A percentile compares a stretch with the other conserved stretches of the same genome.
Conservation (phyloP, 23 red algal species). For the Porphyridium purpureum region DNA sequence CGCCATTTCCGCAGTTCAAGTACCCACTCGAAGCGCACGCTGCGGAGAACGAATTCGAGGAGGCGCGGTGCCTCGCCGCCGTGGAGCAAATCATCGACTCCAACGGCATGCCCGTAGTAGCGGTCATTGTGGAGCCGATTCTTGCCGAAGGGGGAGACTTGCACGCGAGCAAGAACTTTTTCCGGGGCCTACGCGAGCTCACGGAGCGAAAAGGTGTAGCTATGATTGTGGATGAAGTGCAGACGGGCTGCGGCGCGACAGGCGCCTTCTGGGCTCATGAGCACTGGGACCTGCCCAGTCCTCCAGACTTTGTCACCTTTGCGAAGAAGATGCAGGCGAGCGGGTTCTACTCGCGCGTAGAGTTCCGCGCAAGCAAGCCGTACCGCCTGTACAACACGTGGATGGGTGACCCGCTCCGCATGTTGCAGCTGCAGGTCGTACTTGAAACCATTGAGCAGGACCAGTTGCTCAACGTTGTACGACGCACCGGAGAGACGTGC, state of each 20-base stretch:
- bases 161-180: slow-evolving; percentile 11
- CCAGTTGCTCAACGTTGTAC: too few relatives aligned
- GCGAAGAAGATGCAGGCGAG: slow-evolving; percentile 34
- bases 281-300: slow-evolving; percentile 17
- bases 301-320: slow-evolving; percentile 35
- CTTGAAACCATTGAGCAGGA: slow-evolving; percentile 7
- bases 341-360: slow-evolving; percentile 10
- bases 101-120: background rate
- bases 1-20: slow-evolving; percentile 2
- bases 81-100: slow-evolving; percentile 1
- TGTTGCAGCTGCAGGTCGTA: slow-evolving; percentile 12
- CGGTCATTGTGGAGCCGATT: slow-evolving; percentile 17
- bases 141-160: slow-evolving; percentile 18
- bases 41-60: slow-evolving; percentile 1
- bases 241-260: slow-evolving; percentile 20
- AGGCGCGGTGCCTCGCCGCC: slow-evolving; percentile 1
- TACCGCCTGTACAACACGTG: slow-evolving; percentile 18
- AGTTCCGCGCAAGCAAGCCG: slow-evolving; percentile 11
- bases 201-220: slow-evolving; percentile 4
- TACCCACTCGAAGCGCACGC: background rate
- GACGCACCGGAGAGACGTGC: too few relatives aligned
- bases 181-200: slow-evolving; percentile 6
- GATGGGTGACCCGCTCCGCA: slow-evolving; percentile 21
- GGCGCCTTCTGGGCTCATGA: slow-evolving; percentile 26
- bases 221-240: slow-evolving; percentile 18